Conservation (phyloP, 345 rosid genomes). For the Brassica carinata region DNA sequence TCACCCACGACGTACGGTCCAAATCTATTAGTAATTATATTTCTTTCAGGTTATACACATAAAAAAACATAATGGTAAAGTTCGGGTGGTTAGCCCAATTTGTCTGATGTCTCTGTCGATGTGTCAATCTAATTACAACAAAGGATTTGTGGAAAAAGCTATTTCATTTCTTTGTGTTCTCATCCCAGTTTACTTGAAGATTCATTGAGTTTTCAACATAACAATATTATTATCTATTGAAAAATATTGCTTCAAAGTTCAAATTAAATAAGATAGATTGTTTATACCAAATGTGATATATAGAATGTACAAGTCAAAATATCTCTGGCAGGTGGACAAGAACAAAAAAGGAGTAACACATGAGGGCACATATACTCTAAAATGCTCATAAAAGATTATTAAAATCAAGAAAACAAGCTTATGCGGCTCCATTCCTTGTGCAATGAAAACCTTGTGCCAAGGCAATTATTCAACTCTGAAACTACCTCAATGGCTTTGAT, state of each 20-base stretch:
- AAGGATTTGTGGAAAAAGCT: no score
- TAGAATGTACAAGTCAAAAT: conserved; percentile 18
- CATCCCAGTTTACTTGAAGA: no score
- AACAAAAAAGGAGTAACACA: background rate
- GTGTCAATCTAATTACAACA: no score
- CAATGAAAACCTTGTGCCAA: conserved; percentile 73
- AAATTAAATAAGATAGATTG: background rate
- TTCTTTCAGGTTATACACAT: no score
- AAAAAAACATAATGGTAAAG: no score
- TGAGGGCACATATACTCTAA: background rate
- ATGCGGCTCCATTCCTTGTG: conserved; percentile 79
- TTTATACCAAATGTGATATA: background rate
- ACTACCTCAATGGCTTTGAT: conserved; percentile 60
- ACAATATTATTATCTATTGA: background rate
- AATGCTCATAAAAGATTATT: background rate
- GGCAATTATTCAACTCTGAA: conserved; percentile 66
- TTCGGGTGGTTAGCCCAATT: no score
- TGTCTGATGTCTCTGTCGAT: no score
- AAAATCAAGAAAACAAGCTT: conserved; percentile 55
- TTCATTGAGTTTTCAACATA: background rate
- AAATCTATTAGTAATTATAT: no score
- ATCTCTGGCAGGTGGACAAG: background rate
- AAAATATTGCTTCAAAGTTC: background rate
- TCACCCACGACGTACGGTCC: no score
- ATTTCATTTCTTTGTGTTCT: no score